Evolutionary conservation across 345 rosid genomes (phyloP), one percentile per base, ranked within the genome.

Genomic region (Populus euphratica): DNA sequence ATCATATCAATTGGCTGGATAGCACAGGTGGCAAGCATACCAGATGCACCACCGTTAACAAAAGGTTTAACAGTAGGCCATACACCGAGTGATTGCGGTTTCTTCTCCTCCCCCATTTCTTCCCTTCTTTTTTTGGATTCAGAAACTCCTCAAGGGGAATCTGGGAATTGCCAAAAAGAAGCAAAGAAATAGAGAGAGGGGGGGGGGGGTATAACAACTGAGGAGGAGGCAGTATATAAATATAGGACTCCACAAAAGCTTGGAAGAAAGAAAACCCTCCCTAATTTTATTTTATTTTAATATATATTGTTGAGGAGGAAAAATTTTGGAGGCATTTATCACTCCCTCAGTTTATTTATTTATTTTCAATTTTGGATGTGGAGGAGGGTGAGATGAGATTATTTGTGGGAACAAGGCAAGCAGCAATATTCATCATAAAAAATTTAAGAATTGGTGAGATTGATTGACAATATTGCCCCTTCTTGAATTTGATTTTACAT

Each of bases 21-120:
- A 82, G 92, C 98, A 83, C 98, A 92, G 81, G 99, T 96, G 31
- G 99, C 99, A 67, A 93, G 96, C 99, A 96, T 96, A 44, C 99
- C 99, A 52, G 99, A 92, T 70, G 91, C 82, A 38, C 99, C 99
- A 4, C 99, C 99, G 86, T 96, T 96, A 75, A 88, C 93, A 81
- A 96, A 96, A 10, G 99, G 99, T 88, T 92, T 93, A 17, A 92
- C 82, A n/a, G 91, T 81, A 25, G 85, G 89, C 99, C 99, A 96
- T 3, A 88, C 90, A 63, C 98, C 90, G 43, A 73, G 47, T 0
- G 91, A 70, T 39, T 78, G 84, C 27, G 82, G 71, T 83, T 89
- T 94, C 97, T 93, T 94, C 87, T 82, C 91, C 59, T 88, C 94
- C 64, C 75, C 85, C 85, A 82, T 82, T 69, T 49, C 76, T 16